Percentiles rank a stretch among this genome's conserved stretches.
Conservation (phyloP, 805 yeast species). For the Blastobotrys peoriensis region DNA sequence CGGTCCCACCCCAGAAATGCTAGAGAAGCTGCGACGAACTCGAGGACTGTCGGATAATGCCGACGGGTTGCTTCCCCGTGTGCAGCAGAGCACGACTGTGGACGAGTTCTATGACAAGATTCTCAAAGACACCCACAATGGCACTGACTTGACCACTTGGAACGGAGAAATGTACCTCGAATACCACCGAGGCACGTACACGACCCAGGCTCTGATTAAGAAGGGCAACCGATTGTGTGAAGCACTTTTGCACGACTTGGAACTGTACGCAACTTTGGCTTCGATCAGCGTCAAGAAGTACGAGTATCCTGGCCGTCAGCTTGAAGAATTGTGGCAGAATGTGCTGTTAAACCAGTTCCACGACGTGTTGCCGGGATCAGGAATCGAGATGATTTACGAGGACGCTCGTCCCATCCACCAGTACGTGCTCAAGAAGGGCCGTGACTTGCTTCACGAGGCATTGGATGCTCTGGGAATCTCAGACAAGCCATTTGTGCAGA, state of each 20-base stretch:
- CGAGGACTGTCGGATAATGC: slow-evolving; percentile 80
- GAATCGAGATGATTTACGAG: slow-evolving; percentile 90
- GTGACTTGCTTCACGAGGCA: slow-evolving; percentile 47
- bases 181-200: slow-evolving; percentile 95
- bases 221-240: slow-evolving; percentile 73
- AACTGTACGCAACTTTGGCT: slow-evolving; percentile 71
- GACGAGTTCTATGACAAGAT: slow-evolving; percentile 72
- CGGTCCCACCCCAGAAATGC: slow-evolving; percentile 91
- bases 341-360: slow-evolving; percentile 77
- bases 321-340: slow-evolving; percentile 79
- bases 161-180: slow-evolving; percentile 90
- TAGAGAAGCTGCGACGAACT: slow-evolving; percentile 86
- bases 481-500: slow-evolving; percentile 8
- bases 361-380: slow-evolving; percentile 96
- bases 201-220: slow-evolving; percentile 86
- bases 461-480: slow-evolving; percentile 37
- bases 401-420: slow-evolving; percentile 78
- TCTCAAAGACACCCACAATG: slow-evolving; percentile 56
- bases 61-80: slow-evolving; percentile 67
- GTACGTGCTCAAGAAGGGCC: slow-evolving; percentile 48
- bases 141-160: slow-evolving; percentile 75
- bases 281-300: slow-evolving; percentile 52
- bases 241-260: slow-evolving; percentile 75
- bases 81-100: slow-evolving; percentile 72
- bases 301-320: slow-evolving; percentile 63